A percentile compares a stretch with the other conserved stretches of the same genome.
Evolutionary conservation across 352 stramenopile genomes (phyloP).

Genomic region (Globisporangium parvum): DNA sequence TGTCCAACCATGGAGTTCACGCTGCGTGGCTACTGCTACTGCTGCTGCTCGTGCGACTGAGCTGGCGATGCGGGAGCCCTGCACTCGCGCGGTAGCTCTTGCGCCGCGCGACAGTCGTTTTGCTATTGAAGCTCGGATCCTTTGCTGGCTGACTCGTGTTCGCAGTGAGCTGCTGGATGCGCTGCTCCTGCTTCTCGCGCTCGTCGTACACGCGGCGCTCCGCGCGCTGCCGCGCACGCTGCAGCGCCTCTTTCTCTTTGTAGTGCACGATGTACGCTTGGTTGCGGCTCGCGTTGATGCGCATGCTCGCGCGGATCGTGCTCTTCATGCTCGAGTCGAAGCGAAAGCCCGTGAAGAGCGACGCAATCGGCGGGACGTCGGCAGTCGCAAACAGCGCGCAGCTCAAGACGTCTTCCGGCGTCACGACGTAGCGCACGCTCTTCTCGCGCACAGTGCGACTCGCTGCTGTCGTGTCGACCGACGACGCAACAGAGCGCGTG

Average conservation of each 20-base stretch:
- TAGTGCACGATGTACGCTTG: constrained; percentile 67
- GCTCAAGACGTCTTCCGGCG: constrained; percentile 31
- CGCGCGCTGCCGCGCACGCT: constrained; percentile 42
- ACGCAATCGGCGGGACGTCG: constrained; percentile 38
- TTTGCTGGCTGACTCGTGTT: constrained; percentile 25
- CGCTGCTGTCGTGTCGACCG: constrained; percentile 1
- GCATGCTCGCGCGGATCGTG: constrained; percentile 69
- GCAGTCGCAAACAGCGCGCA: constrained; percentile 33
- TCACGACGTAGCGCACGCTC: constrained; percentile 29
- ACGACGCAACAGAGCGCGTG: constrained; percentile 1
- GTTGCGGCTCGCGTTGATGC: constrained; percentile 65
- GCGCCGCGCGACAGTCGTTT: constrained; percentile 31
- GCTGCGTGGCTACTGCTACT: constrained; percentile 18
- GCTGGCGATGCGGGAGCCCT: constrained; percentile 23
- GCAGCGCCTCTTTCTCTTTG: constrained; percentile 47
- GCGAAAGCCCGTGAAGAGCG: constrained; percentile 57
- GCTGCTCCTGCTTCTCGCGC: constrained; percentile 55
- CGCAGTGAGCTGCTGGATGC: constrained; percentile 39
- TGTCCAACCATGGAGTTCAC: constrained; percentile 2
- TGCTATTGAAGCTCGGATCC: constrained; percentile 35
- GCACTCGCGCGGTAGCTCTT: constrained; percentile 47
- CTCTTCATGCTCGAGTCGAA: constrained; percentile 73
- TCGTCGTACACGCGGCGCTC: constrained; percentile 66
- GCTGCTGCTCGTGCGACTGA: constrained; percentile 18
- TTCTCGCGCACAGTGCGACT: constrained; percentile 16